Percentiles rank a stretch among this genome's conserved stretches.
Conservation (phyloP, 225 moss, liverwort and hornwort species). For the Pseudoscleropodium purum region DNA sequence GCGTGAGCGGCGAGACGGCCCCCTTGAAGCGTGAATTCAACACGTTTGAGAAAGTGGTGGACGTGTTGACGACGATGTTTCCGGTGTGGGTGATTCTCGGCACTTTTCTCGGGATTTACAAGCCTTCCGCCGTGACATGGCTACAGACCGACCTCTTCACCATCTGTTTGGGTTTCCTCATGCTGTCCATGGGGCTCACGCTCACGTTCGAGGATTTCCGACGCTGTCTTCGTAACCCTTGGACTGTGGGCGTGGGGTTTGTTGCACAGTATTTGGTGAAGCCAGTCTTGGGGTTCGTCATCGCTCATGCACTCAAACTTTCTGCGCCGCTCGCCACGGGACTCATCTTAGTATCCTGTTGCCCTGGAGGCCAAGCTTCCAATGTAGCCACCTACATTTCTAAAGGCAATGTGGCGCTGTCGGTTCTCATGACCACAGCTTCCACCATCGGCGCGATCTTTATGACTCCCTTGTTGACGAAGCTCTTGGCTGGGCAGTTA, state of each 20-base stretch:
- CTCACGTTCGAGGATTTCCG: slow-evolving; percentile 86
- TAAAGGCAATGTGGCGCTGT: slow-evolving; percentile 97
- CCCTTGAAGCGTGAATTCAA: slow-evolving; percentile 38
- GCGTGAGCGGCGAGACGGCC: slow-evolving; percentile 4
- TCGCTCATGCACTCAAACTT: slow-evolving; percentile 75
- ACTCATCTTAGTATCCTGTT: slow-evolving; percentile 89
- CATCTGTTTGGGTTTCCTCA: slow-evolving; percentile 69
- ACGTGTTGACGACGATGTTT: slow-evolving; percentile 93
- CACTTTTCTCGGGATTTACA: slow-evolving; percentile 82
- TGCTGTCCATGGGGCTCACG: slow-evolving; percentile 98
- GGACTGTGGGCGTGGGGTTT: slow-evolving; percentile 99
- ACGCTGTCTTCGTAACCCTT: slow-evolving; percentile 83
- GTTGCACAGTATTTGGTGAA: slow-evolving; percentile 89
- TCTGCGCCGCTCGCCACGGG: slow-evolving; percentile 96
- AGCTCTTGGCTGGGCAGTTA: slow-evolving; percentile 86
- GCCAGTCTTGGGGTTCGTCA: slow-evolving; percentile 76
- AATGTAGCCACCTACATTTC: slow-evolving; percentile 99
- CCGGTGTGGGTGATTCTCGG: slow-evolving; percentile 97
- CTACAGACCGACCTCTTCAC: slow-evolving; percentile 93
- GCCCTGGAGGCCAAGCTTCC: slow-evolving; percentile 96
- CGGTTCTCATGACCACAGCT: slow-evolving; percentile 98
- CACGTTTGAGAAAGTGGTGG: slow-evolving; percentile 88
- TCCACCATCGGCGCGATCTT: slow-evolving; percentile 96
- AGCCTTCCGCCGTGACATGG: slow-evolving; percentile 95
- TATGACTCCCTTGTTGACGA: slow-evolving; percentile 93